These are phyloP conservation scores for Leptographium procerum DNA, from an alignment of 2,329 filamentous ascomycete species.

Conservation along the genomic window DNA sequence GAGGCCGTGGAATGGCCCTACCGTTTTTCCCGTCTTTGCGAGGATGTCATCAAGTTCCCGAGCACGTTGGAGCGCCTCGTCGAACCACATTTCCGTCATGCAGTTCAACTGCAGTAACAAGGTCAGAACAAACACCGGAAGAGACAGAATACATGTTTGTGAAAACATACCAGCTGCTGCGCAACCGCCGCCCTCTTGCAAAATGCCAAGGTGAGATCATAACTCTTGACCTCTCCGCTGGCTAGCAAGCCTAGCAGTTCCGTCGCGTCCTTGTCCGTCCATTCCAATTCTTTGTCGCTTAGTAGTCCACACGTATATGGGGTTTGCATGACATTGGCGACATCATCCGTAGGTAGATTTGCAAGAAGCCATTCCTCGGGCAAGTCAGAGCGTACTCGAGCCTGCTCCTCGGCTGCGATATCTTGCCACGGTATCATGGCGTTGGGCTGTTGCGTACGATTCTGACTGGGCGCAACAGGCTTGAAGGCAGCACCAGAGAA, in stretches of 20 bases:
- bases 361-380: background rate
- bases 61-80: background rate
- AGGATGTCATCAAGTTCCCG: background rate
- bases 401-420: background rate
- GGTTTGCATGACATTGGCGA: background rate
- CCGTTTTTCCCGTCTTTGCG: background rate
- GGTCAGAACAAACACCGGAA: background rate
- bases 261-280: constrained; percentile 1
- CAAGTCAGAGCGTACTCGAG: background rate
- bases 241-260: background rate
- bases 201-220: constrained; percentile 1
- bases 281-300: background rate
- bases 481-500: background rate
- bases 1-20: constrained; percentile 3
- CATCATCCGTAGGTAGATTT: background rate
- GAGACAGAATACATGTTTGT: background rate
- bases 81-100: background rate
- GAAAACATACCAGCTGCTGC: constrained; percentile 1
- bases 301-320: background rate
- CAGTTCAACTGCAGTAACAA: background rate
- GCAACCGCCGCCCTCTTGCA: background rate
- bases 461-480: background rate
- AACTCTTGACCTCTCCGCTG: background rate
- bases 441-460: background rate
- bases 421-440: constrained; percentile 1